Evolutionary conservation across 2,329 filamentous ascomycete genomes (phyloP), one percentile per base, ranked within the genome.

Genomic region (Dryadomyces quercus-mongolicae): DNA sequence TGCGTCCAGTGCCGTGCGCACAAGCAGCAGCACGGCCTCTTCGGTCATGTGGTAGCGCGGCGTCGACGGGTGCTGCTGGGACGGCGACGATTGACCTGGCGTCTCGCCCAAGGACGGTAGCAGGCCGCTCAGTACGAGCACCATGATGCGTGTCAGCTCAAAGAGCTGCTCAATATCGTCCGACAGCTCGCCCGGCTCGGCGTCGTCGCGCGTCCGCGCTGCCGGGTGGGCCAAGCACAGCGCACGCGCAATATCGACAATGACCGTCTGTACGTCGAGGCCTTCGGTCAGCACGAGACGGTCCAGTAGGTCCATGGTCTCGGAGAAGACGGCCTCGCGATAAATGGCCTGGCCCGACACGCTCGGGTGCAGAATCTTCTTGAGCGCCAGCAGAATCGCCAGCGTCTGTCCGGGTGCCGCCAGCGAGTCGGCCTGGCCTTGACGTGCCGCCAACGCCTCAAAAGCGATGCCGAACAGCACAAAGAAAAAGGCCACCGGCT

Each of bases 151-250:
- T 0, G 93, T 98, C 49, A 98, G 76, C 69, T 98, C 93, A 63
- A 98, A 98, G 0, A 98, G 77, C 69, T 98, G 93, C 65, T 98
- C 93, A 58, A 98, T 95, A 65, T 98, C 93, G 64, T 98, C 93
- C 0, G 89, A 95, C 12, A 98, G 73, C 66, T 93, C 86, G 16
- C 84, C 84, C 52, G 90, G 86, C 43, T 85, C 81, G 34, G 77
- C 72, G 58, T 80, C 76, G 58, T 82, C 75, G 50, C 80, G 75
- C 60, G 81, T 82, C 58, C 88, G 82, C 2, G 93, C 94, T 1
- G 91, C 94, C 2, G 92, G 92, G 67, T 98, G 93, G 2, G 88
- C 85, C 18, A 97, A 78, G 62, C 92, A 96, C 16, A 98, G 74
- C 50, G 89, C 91, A 54, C 91, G 81, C 1, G 91, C 91, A 62